Evolutionary conservation across 2,329 filamentous ascomycete genomes (phyloP), one percentile per base, ranked within the genome.

Genomic region (Venturia carpophila): DNA sequence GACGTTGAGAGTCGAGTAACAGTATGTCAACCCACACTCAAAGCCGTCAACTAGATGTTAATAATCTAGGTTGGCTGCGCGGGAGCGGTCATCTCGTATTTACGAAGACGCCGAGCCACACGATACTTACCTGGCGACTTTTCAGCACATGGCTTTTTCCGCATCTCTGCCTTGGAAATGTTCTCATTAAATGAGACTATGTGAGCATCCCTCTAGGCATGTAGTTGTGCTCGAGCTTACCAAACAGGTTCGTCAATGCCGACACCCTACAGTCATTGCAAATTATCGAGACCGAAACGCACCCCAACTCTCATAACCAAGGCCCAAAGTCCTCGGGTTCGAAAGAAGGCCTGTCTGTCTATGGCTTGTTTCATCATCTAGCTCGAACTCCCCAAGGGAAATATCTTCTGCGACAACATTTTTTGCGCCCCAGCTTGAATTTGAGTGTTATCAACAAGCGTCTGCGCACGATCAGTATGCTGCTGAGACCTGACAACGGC

Each of bases 181-280:
- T 92, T 95, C 74, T 87, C 83, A 41, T 78, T 96, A 30, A 75
- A 76, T 27, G 80, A 82, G 55, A 82, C 80, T 0, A 88, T 89
- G 86, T 83, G 69, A 72, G 77, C 68, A 21, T 64, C 24, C 21
- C 21, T n/a, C 61, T 63, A 43, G 21, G 34, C 10, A 41, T 21
- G 4, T 60, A 17, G 52, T 15, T 24, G 49, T 67, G 24, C 78
- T 78, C 58, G 2, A 65, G 17, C 13, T n/a, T 24, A 52, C 67
- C 37, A n/a, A 10, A 27, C 19, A 91, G 93, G 86, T 91, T 94
- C 71, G 80, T 97, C 69, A 94, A 91, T 69, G 79, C 83, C 2
- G 91, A 97, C 71, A 90, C 92, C 0, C 78, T 97, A 52, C 76
- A 85, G 17, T 92, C 92, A 1, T 82, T 99, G 10, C 93, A 97